A percentile compares a stretch with the other conserved stretches of the same genome.
Evolutionary conservation across 2,329 filamentous ascomycete genomes (phyloP).

Genomic region (Verticillium zaregamsianum): DNA sequence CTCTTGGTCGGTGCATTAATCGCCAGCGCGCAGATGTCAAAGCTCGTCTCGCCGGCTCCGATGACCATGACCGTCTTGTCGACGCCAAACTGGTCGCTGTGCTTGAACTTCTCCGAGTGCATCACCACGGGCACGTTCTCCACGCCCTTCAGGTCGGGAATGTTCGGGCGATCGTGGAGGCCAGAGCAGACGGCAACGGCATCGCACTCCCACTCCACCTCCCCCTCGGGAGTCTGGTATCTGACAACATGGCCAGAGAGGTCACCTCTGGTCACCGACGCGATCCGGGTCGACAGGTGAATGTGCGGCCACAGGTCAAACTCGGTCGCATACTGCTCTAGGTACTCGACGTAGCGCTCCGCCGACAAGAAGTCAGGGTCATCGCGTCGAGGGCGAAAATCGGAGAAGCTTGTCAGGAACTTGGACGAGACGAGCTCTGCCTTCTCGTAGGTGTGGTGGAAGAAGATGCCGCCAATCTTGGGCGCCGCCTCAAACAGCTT

Average conservation of each 20-base stretch:
- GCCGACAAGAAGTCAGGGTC: slow-evolving; percentile 40
- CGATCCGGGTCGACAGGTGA: slow-evolving; percentile 26
- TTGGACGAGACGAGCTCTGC: slow-evolving; percentile 46
- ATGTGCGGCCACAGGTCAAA: slow-evolving; percentile 35
- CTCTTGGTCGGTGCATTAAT: slow-evolving; percentile 35
- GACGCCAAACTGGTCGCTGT: slow-evolving; percentile 33
- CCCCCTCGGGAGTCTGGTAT: slow-evolving; percentile 9
- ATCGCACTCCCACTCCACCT: slow-evolving; percentile 32
- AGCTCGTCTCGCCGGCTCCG: slow-evolving; percentile 40
- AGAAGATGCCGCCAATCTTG: slow-evolving; percentile 42
- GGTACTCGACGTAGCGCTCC: slow-evolving; percentile 35
- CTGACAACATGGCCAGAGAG: slow-evolving; percentile 16
- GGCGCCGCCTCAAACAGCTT: slow-evolving; percentile 39
- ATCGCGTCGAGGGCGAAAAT: slow-evolving; percentile 36
- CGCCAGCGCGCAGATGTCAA: slow-evolving; percentile 40
- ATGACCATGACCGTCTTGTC: slow-evolving; percentile 36
- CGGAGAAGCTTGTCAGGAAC: slow-evolving; percentile 46
- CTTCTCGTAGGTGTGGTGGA: slow-evolving; percentile 41
- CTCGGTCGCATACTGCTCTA: slow-evolving; percentile 31
- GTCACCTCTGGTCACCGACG: slow-evolving; percentile 11
- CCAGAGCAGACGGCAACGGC: slow-evolving; percentile 42
- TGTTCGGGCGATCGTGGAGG: slow-evolving; percentile 34
- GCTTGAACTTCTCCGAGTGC: slow-evolving; percentile 40
- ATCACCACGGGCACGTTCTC: slow-evolving; percentile 29
- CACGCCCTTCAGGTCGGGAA: slow-evolving; percentile 33